Evolutionary conservation across 1,139 yeast genomes (phyloP).

Genomic region (Debaryomyces subglobosus): DNA sequence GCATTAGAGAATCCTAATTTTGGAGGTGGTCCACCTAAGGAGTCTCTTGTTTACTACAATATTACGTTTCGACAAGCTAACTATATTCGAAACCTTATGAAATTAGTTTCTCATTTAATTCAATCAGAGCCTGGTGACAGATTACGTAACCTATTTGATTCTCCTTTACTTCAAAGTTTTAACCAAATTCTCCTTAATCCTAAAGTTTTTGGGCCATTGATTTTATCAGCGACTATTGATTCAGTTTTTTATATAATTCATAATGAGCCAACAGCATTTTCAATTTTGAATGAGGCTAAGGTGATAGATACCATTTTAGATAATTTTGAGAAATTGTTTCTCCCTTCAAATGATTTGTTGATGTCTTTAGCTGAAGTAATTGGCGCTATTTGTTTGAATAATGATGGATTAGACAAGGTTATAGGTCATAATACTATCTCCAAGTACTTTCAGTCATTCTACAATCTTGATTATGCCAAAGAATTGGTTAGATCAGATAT

Average conservation of each 20-base stretch:
- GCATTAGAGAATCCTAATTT: conserved; percentile 59
- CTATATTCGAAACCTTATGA: conserved; percentile 57
- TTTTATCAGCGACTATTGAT: conserved; percentile 67
- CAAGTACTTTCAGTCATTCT: conserved; percentile 56
- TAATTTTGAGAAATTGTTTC: conserved; percentile 52
- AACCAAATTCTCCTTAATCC: conserved; percentile 63
- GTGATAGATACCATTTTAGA: conserved; percentile 68
- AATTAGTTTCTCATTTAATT: conserved; percentile 65
- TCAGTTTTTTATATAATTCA: conserved; percentile 76
- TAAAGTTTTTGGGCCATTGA: conserved; percentile 65
- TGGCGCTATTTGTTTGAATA: conserved; percentile 82
- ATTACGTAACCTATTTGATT: conserved; percentile 81
- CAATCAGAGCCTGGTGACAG: conserved; percentile 81
- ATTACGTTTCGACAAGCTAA: conserved; percentile 70
- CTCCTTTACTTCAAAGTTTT: conserved; percentile 67
- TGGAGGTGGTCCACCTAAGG: conserved; percentile 56
- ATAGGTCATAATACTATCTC: conserved; percentile 49
- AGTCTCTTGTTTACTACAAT: conserved; percentile 56
- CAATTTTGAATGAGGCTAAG: conserved; percentile 78
- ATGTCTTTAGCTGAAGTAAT: conserved; percentile 72
- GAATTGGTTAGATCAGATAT: conserved; percentile 45
- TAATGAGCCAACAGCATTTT: conserved; percentile 88
- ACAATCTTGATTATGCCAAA: conserved; percentile 51
- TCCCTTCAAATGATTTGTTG: conserved; percentile 62
- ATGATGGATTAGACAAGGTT: conserved; percentile 67